Evolutionary conservation across 345 rosid genomes (phyloP), one percentile per base, ranked within the genome.

Genomic region (Gossypium australe): DNA sequence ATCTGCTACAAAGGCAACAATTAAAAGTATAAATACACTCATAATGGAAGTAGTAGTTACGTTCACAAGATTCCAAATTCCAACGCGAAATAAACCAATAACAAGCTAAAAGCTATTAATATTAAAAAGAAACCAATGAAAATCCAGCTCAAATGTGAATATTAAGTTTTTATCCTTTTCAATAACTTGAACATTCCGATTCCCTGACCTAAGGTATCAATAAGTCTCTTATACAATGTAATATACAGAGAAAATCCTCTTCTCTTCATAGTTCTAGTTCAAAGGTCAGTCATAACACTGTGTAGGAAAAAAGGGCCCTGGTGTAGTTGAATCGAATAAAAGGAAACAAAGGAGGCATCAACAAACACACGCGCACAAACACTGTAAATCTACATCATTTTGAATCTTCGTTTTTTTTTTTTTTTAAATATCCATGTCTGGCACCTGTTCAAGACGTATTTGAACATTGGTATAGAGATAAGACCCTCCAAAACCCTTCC

Each of bases 1-100:
- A 52, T 94, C 98, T 88, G 76, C 75, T 43, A 75, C 80, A 67
- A 38, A 79, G 78, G 77, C 77, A 84, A 64, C 58, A 29, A 10
- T 3, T 24, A 70, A 62, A 71, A n/a, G 64, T 27, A 51, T 51
- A 51, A 38, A 41, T 51, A 78, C 64, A 62, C 60, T 63, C 11
- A 43, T 12, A 70, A 11, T 38, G 9, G 55, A 70, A 80, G 73
- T 41, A 62, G 17, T 53, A 24, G 38, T 27, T 1, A 1, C 22
- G 4, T 68, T 63, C 49, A 29, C 48, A 73, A 67, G 47, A 55
- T 24, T 58, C 59, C 24, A 20, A 47, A 43, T 45, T 58, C 59
- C 38, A 20, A 59, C 29, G 18, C 1, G 75, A 58, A 75, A 16
- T 24, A 27, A 67, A 75, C 12, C 71, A 12, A 14, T 17, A 41